These are phyloP conservation scores for Leccinum ochraceum DNA, from an alignment of 768 basidiomycete species.

Conservation along the genomic window DNA sequence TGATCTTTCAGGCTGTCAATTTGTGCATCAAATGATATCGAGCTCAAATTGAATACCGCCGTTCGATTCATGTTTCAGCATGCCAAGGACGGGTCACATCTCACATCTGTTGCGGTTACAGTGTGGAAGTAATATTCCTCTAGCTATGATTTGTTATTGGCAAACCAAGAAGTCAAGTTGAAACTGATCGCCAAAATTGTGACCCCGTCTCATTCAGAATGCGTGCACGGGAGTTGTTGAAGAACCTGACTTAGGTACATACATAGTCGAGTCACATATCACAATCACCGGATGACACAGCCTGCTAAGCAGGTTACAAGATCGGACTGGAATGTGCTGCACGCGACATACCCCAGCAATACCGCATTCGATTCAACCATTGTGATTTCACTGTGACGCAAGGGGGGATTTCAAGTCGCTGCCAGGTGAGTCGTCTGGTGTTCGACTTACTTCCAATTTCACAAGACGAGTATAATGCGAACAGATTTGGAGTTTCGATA, in stretches of 20 bases:
- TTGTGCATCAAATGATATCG: background rate
- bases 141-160: background rate
- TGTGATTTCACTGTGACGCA: background rate
- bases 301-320: slow-evolving; percentile 1
- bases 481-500: background rate
- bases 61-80: background rate
- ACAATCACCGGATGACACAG: background rate
- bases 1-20: background rate
- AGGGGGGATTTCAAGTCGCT: background rate
- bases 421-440: background rate
- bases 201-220: background rate
- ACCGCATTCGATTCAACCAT: background rate
- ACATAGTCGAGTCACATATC: background rate
- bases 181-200: slow-evolving; percentile 9
- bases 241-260: background rate
- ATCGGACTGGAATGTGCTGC: background rate
- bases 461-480: background rate
- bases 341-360: background rate
- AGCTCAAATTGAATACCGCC: background rate
- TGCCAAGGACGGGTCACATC: too few relatives aligned
- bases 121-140: slow-evolving; percentile 4
- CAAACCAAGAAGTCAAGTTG: slow-evolving; percentile 1
- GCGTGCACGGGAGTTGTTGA: background rate
- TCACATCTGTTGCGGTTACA: background rate
- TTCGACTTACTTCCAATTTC: background rate